Conservation (phyloP, 352 stramenopile genomes). For the Phytophthora uliginosa region DNA sequence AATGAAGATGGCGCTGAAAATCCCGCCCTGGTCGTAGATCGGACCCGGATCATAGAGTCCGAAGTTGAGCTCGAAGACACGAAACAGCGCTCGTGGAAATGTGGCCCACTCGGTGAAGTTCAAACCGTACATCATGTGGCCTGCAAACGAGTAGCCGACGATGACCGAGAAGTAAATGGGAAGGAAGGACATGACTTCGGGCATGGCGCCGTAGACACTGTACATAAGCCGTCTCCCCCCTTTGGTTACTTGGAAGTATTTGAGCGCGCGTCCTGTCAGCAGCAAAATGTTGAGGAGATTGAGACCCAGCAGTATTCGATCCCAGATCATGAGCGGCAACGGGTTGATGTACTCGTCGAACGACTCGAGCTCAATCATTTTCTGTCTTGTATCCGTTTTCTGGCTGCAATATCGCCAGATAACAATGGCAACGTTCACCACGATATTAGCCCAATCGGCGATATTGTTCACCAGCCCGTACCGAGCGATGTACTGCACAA, state of each 20-base stretch:
- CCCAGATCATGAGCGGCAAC: slow-evolving; percentile 58
- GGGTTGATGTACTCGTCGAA: slow-evolving; percentile 76
- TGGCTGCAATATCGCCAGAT: slow-evolving; percentile 70
- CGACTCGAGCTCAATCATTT: slow-evolving; percentile 55
- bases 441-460: slow-evolving; percentile 73
- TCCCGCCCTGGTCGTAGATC: slow-evolving; percentile 73
- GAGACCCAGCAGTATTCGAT: slow-evolving; percentile 68
- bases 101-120: slow-evolving; percentile 73
- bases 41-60: slow-evolving; percentile 73
- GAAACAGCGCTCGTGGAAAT: slow-evolving; percentile 67
- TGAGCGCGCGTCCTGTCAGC: slow-evolving; percentile 68
- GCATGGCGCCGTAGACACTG: slow-evolving; percentile 81
- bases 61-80: slow-evolving; percentile 83
- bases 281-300: slow-evolving; percentile 79
- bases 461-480: slow-evolving; percentile 79
- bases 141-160: slow-evolving; percentile 76
- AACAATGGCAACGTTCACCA: slow-evolving; percentile 66
- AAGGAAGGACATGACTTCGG: slow-evolving; percentile 74
- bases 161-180: slow-evolving; percentile 75
- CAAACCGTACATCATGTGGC: slow-evolving; percentile 78
- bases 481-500: slow-evolving; percentile 61
- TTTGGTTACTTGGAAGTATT: slow-evolving; percentile 82
- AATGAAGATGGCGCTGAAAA: slow-evolving; percentile 77
- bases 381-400: slow-evolving; percentile 38
- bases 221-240: slow-evolving; percentile 69